Evolutionary conservation across 306 rosid genomes (phyloP).

Genomic region (Rosa persica): DNA sequence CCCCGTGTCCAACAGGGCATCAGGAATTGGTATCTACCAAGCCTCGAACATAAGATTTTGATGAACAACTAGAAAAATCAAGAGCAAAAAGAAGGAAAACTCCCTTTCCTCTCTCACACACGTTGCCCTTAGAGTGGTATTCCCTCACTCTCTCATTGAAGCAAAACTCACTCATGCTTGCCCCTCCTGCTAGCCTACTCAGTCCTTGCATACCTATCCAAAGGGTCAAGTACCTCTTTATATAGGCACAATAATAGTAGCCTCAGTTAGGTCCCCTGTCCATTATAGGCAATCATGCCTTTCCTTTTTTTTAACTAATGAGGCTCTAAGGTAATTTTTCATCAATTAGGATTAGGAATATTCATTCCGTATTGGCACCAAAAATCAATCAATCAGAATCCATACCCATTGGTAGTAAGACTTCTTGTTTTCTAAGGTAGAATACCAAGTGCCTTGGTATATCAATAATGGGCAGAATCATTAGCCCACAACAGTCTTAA

Average conservation of each 20-base stretch:
- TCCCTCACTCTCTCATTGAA: neutral
- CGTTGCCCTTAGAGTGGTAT: neutral
- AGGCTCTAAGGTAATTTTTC: neutral
- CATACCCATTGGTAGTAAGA: neutral
- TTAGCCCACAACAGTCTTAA: neutral
- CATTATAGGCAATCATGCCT: neutral
- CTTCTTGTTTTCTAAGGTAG: neutral
- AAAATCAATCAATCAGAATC: neutral
- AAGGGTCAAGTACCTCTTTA: too few species aligned
- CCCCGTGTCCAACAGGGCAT: neutral
- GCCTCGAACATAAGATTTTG: neutral
- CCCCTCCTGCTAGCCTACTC: neutral
- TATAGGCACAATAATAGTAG: neutral
- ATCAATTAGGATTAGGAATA: neutral
- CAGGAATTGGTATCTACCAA: neutral
- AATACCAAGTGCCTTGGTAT: neutral
- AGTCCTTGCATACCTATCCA: too few species aligned
- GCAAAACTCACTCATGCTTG: neutral
- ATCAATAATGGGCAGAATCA: neutral
- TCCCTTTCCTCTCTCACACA: neutral
- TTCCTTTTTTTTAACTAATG: neutral
- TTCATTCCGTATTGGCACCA: neutral
- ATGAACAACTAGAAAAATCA: neutral
- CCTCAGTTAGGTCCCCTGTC: neutral
- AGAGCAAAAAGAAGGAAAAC: neutral